Base-by-base conservation (phyloP, 257 asterid species). In the Nicotiana paniculata region DNA sequence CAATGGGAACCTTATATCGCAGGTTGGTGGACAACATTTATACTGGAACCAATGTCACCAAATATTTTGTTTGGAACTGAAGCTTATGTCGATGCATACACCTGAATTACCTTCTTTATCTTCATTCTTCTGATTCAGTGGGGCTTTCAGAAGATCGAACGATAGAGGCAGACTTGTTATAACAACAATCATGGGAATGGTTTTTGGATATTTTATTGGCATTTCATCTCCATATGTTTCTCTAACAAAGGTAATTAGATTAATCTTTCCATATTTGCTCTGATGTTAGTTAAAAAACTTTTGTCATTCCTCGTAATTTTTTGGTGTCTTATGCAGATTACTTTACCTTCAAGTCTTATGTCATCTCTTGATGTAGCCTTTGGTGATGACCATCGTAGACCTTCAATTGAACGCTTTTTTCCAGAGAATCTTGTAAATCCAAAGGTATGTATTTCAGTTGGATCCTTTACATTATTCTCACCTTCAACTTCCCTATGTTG, bases 191-290 rank as follows among this genome's bases (percentile, higher is more conserved):
- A 90, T 91, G 87, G 98, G 99, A 81, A 90, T 94, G 89, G 89
- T 93, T 77, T 85, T 96, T 81, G 99, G 99, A 88, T 96, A 96
- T 89, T 88, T 93, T 80, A 80, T 96, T 48, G 98, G 99, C 77
- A 90, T 94, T 66, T 92, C 97, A 5, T 96, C 92, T 90, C 99
- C 99, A 48, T 89, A 92, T 79, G 93, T 89, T 88, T 87, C 97
- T 77, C 84, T 94, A 81, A 81, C 92, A 79, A 93, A 90, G 94
- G 99, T 96, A 92, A 39, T 70, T 35, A 77, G 30, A 26, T 80
- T 57, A 33, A 72, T 39, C 64, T 77, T 16, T 55, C 9, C 53
- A 18, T 63, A 64, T 63, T 32, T 80, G 16, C 64, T 43, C 61
- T 28, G 77, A 69, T 64, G 30, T 8, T 26, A 58, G 30, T 69